Evolutionary conservation across 2,329 filamentous ascomycete species (phyloP).

Genomic region (Verticillium dahliae): DNA sequence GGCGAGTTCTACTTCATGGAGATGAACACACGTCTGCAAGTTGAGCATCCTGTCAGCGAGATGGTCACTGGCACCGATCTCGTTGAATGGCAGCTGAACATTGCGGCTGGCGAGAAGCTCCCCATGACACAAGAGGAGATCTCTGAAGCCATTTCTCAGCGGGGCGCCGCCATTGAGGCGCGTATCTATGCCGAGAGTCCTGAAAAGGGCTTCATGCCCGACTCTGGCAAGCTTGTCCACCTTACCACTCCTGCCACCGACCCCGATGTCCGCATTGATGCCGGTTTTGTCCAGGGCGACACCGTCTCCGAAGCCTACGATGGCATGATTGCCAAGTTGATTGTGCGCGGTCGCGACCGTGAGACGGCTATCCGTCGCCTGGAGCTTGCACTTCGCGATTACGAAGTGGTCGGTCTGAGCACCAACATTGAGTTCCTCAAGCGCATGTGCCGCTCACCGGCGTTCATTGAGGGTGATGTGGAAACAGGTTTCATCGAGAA

Average conservation of each 20-base stretch:
- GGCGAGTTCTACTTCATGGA: conserved; percentile 79
- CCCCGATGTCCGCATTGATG: conserved; percentile 80
- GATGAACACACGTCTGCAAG: conserved; percentile 84
- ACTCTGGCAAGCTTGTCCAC: conserved; percentile 83
- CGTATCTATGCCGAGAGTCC: conserved; percentile 96
- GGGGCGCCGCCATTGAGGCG: conserved; percentile 88
- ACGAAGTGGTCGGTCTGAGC: conserved; percentile 85
- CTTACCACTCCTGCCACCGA: conserved; percentile 65
- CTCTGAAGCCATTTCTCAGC: conserved; percentile 64
- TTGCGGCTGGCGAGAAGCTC: conserved; percentile 49
- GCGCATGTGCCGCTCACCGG: conserved; percentile 70
- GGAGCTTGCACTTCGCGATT: conserved; percentile 71
- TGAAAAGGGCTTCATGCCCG: conserved; percentile 84
- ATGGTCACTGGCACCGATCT: conserved; percentile 67
- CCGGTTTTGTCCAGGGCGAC: conserved; percentile 86
- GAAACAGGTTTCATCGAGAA: conserved; percentile 97
- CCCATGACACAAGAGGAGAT: conserved; percentile 56
- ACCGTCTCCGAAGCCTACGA: conserved; percentile 94
- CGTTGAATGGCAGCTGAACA: conserved; percentile 93
- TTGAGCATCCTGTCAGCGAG: conserved; percentile 88
- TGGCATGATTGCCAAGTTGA: conserved; percentile 98
- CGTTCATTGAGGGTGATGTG: conserved; percentile 80
- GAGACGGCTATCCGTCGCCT: conserved; percentile 79
- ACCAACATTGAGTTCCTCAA: conserved; percentile 98
- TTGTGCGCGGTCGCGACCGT: conserved; percentile 75